Percentiles rank a stretch among this genome's conserved stretches.
phyloP scores from a whole-genome alignment of 1,284 basidiomycete species.

The Coriolopsis trogii region DNA sequence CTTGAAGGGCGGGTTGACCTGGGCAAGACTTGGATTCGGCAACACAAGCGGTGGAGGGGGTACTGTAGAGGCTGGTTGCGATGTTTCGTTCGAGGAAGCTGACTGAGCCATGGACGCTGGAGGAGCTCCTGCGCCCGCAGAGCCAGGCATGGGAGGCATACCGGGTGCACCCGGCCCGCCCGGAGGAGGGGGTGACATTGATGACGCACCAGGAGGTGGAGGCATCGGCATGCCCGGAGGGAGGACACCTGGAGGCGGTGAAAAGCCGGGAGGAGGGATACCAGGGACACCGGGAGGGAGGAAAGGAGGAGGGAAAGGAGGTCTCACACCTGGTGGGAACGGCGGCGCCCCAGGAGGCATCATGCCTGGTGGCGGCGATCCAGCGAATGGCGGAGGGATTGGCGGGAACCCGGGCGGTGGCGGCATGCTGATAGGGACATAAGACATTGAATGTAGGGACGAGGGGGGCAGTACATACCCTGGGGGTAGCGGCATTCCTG shows the following conservation, averaged over 20 bases:
- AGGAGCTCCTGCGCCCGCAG: slow-evolving; percentile 4
- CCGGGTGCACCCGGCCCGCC: slow-evolving; percentile 13
- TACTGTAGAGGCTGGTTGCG: slow-evolving; percentile 16
- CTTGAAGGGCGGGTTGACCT: slow-evolving; percentile 75
- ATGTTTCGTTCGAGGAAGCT: slow-evolving; percentile 3
- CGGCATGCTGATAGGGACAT: slow-evolving; percentile 4
- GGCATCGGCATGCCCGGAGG: slow-evolving; percentile 20
- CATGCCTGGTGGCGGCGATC: slow-evolving; percentile 39
- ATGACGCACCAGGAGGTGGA: slow-evolving; percentile 25
- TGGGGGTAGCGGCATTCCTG: slow-evolving; percentile 40
- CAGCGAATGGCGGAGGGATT: slow-evolving; percentile 38
- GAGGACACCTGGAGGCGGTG: slow-evolving; percentile 23
- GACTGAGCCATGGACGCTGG: slow-evolving; percentile 7
- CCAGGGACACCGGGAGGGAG: slow-evolving; percentile 31
- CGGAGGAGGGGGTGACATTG: slow-evolving; percentile 22
- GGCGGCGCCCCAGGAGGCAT: slow-evolving; percentile 35
- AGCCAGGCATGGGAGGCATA: neutral
- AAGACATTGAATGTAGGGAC: neutral
- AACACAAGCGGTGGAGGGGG: slow-evolving; percentile 43
- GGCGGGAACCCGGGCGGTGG: slow-evolving; percentile 34
- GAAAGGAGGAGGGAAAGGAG: slow-evolving; percentile 40
- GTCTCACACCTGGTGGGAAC: slow-evolving; percentile 46
- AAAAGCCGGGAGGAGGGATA: slow-evolving; percentile 25
- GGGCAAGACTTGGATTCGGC: slow-evolving; percentile 58
- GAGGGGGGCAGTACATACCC: slow-evolving; percentile 42